A percentile compares a stretch with the other conserved stretches of the same genome.
These are phyloP conservation scores for Chrysosporium keratinophilum DNA, from an alignment of 2,329 filamentous ascomycete species.

Conservation along the genomic window DNA sequence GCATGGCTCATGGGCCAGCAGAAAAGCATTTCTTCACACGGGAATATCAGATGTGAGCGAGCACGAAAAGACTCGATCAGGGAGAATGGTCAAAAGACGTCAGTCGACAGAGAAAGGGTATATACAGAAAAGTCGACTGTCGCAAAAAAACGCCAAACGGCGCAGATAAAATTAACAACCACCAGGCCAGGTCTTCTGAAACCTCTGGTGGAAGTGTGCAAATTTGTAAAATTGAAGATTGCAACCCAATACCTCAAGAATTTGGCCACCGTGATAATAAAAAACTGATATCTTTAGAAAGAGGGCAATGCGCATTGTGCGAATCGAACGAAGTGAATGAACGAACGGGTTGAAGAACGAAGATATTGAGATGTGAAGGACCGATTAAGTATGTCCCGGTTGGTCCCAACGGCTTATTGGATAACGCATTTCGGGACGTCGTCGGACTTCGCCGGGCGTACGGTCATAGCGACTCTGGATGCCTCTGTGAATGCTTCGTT, in stretches of 20 bases:
- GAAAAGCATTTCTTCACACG: neutral
- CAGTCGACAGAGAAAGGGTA: conserved; percentile 6
- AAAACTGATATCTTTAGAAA: conserved; percentile 4
- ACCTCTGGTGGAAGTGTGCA: neutral
- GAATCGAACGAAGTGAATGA: conserved; percentile 5
- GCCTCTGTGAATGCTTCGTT: conserved; percentile 99
- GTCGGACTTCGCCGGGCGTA: conserved; percentile 33
- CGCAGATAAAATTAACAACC: neutral
- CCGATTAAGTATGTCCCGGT: neutral
- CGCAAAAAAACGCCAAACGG: conserved; percentile 1
- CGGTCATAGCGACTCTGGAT: conserved; percentile 71
- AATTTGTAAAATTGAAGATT: neutral
- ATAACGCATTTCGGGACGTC: conserved; percentile 29
- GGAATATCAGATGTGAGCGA: neutral
- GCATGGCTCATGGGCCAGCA: neutral
- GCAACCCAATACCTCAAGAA: neutral
- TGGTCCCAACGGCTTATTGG: conserved; percentile 19
- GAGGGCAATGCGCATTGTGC: conserved; percentile 2
- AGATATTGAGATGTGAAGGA: neutral
- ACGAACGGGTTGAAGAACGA: neutral
- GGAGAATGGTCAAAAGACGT: neutral
- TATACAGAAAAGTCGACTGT: conserved; percentile 6
- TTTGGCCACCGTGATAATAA: conserved; percentile 4
- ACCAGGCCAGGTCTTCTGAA: neutral
- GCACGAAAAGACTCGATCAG: neutral